Evolutionary conservation across 73 alveolate genomes (phyloP).

Genomic region (Paramecium primaurelia): DNA sequence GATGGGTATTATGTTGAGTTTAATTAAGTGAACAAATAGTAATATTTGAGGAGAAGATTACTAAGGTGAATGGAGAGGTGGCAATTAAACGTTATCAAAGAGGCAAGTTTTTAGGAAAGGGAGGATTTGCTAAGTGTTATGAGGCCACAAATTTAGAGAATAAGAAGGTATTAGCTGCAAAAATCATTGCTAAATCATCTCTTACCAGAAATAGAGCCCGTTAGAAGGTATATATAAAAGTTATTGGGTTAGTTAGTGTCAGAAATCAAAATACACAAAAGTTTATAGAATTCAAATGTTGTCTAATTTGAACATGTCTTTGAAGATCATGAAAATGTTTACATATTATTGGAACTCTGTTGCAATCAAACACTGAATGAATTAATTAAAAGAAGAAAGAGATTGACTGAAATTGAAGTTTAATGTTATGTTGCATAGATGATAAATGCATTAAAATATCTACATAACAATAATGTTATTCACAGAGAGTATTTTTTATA

Average conservation of each 20-base stretch:
- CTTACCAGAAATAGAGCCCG: slow-evolving; percentile 61
- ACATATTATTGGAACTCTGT: slow-evolving; percentile 92
- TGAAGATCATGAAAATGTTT: slow-evolving; percentile 93
- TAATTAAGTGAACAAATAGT: slow-evolving; percentile 35
- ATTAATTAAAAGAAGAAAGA: slow-evolving; percentile 89
- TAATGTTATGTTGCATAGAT: slow-evolving; percentile 87
- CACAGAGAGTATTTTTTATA: slow-evolving; percentile 71
- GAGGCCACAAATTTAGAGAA: slow-evolving; percentile 76
- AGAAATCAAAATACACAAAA: slow-evolving; percentile 96
- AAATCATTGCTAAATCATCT: slow-evolving; percentile 51
- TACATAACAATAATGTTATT: slow-evolving; percentile 73
- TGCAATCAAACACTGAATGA: slow-evolving; percentile 88
- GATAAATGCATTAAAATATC: slow-evolving; percentile 78
- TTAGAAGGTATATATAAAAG: neutral
- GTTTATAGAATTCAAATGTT: slow-evolving; percentile 87
- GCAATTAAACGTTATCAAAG: slow-evolving; percentile 73
- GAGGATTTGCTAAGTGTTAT: slow-evolving; percentile 94
- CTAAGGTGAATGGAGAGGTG: slow-evolving; percentile 76
- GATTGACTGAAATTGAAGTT: slow-evolving; percentile 93
- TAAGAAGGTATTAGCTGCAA: slow-evolving; percentile 64
- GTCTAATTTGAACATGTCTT: slow-evolving; percentile 97
- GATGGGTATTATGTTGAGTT: neutral
- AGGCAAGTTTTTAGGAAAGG: slow-evolving; percentile 91
- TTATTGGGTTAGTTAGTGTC: slow-evolving; percentile 72
- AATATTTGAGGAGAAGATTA: slow-evolving; percentile 88